These are phyloP conservation scores for Ogataea glucozyma DNA, from an alignment of 805 yeast genomes.

Conservation along the genomic window DNA sequence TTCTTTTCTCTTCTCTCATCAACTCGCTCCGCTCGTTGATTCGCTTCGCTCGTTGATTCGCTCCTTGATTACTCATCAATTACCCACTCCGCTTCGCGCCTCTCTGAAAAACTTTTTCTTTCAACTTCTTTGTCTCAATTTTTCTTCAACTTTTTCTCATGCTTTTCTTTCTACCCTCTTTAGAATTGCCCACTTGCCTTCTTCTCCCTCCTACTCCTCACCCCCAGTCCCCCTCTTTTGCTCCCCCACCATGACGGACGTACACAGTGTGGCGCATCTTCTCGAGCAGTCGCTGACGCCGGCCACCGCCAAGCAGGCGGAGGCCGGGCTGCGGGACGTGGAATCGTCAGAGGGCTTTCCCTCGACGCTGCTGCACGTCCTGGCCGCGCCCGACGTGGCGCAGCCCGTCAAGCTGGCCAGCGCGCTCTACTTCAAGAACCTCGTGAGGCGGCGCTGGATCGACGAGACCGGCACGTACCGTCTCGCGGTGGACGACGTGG, in stretches of 20 bases:
- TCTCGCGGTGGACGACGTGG: conserved; percentile 60
- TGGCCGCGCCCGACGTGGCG: conserved; percentile 59
- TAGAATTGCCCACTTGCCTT: background rate
- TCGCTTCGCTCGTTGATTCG: too few species aligned
- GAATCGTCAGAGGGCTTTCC: conserved; percentile 78
- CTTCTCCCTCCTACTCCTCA: background rate
- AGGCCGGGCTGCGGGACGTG: conserved; percentile 56
- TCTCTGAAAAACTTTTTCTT: too few species aligned
- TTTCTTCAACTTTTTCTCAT: background rate
- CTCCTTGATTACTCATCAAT: too few species aligned
- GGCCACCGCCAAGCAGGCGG: conserved; percentile 65
- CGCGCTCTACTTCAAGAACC: conserved; percentile 86
- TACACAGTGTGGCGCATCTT: conserved; percentile 53
- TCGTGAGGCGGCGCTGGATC: conserved; percentile 82
- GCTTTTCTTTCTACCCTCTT: too few species aligned
- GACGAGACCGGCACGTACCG: conserved; percentile 84
- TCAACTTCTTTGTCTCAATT: background rate
- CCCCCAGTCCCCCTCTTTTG: background rate
- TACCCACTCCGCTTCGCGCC: too few species aligned
- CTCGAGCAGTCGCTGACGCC: conserved; percentile 68
- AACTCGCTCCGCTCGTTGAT: too few species aligned
- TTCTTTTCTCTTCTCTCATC: too few species aligned
- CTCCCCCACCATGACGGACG: conserved; percentile 38
- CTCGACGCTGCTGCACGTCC: conserved; percentile 70
- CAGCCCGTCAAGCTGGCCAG: conserved; percentile 76